Base-by-base conservation (phyloP, 176 grass and related monocot species). In the Aegilops umbellulata region DNA sequence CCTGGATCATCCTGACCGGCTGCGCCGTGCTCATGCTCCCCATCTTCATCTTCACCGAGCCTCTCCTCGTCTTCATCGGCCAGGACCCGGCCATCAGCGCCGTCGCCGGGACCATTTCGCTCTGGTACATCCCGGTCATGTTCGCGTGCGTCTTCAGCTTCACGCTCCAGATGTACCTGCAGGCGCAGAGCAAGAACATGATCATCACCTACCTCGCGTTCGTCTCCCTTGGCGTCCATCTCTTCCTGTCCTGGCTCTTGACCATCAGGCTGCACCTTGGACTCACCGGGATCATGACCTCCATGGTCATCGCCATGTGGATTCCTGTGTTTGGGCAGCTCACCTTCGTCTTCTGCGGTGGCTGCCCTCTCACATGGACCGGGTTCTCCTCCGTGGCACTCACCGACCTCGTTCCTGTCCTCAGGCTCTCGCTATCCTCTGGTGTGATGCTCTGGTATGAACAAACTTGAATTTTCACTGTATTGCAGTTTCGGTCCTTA, bases 371-470 rank as follows among this genome's bases (percentile, higher is more conserved):
- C 23, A 93, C 91, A 10, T 98, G 97, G 97, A 94, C 86, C 0
- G 94, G 97, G 12, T 94, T 98, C 69, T 98, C 97, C 0, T 80
- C 4, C 1, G 17, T n/a, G 14, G 94, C 94, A 0, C 89, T 95
- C 49, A 71, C 39, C 4, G 90, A 92, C 64, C 91, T 98, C 3
- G 64, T 68, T 44, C 67, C 86, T 27, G 81, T 95, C 57, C 19
- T 95, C 55, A 95, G 82, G 81, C 88, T 98, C 34, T 98, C 97
- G 0, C 3, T 95, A 2, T 92, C 97, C 10, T 98, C 97, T 26
- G 94, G 93, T 55, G 84, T 98, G 16, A 98, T 98, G 97, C 82
- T 98, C 36, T 94, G 93, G 93, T 98, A 95, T 78, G 69, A 80
- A 47, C n/a, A 85, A 72, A 7, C 7, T n/a, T 25, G 15, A 7